Evolutionary conservation across 139 green algal genomes (phyloP).

Genomic region (Coelastrella sp.): DNA sequence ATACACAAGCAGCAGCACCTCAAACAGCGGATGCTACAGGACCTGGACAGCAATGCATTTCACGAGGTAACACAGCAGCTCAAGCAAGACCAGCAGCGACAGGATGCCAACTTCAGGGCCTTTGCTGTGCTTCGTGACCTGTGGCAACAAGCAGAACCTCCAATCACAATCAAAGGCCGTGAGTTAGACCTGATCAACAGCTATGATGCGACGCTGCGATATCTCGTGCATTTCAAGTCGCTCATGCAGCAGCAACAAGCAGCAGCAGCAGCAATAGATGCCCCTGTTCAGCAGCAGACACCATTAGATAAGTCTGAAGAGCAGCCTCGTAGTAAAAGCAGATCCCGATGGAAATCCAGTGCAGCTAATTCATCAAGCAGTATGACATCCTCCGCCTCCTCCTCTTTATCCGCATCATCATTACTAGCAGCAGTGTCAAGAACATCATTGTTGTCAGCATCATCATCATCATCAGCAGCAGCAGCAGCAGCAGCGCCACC

Average conservation of each 20-base stretch:
- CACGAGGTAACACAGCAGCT: background rate
- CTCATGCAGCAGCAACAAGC: background rate
- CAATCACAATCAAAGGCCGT: background rate
- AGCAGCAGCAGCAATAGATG: background rate
- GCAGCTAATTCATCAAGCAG: no score
- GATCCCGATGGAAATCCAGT: no score
- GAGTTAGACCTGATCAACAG: background rate
- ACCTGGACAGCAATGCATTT: background rate
- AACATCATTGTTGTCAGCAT: no score
- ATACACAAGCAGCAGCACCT: background rate
- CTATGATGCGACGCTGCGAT: background rate
- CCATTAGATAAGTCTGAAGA: no score
- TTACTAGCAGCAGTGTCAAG: no score
- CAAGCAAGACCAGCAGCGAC: background rate
- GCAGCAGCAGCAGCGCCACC: constrained; percentile 7
- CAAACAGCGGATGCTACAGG: background rate
- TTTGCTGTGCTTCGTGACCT: background rate
- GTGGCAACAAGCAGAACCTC: constrained; percentile 12
- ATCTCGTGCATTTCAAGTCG: background rate
- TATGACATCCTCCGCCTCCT: no score
- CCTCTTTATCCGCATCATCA: no score
- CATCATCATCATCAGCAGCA: background rate
- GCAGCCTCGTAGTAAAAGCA: no score
- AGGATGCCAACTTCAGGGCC: background rate
- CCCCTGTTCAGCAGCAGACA: background rate